These are phyloP conservation scores for Populus hybrid DNA, from an alignment of 441 rosid species.

Conservation along the genomic window DNA sequence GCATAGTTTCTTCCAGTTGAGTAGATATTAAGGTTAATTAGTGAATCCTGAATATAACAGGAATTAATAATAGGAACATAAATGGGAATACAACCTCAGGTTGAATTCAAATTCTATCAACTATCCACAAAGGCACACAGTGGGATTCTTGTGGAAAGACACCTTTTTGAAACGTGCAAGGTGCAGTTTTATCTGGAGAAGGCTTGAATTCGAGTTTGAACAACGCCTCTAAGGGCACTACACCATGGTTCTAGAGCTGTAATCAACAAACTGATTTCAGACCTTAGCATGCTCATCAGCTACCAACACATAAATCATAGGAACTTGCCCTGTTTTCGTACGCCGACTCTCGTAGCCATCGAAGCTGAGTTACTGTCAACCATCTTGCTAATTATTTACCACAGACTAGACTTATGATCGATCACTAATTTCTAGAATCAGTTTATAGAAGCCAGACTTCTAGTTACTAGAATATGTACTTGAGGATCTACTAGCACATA, in stretches of 20 bases:
- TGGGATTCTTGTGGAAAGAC: neutral
- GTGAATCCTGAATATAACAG: neutral
- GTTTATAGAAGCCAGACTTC: neutral
- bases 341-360: neutral
- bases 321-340: neutral
- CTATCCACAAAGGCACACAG: neutral
- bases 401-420: neutral
- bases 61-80: neutral
- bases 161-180: neutral
- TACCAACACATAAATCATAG: neutral
- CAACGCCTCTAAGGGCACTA: too few relatives aligned
- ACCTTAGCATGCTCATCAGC: neutral
- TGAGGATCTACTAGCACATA: too few relatives aligned
- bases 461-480: neutral
- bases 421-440: neutral
- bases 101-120: neutral
- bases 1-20: neutral
- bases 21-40: neutral
- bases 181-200: too few relatives aligned
- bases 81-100: neutral
- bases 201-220: too few relatives aligned
- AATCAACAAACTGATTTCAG: neutral
- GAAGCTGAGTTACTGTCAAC: neutral
- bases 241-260: too few relatives aligned
- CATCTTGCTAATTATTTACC: neutral